A percentile compares a stretch with the other conserved stretches of the same genome.
Evolutionary conservation across 2,329 filamentous ascomycete genomes (phyloP).

Genomic region (Hymenoscyphus scutula): DNA sequence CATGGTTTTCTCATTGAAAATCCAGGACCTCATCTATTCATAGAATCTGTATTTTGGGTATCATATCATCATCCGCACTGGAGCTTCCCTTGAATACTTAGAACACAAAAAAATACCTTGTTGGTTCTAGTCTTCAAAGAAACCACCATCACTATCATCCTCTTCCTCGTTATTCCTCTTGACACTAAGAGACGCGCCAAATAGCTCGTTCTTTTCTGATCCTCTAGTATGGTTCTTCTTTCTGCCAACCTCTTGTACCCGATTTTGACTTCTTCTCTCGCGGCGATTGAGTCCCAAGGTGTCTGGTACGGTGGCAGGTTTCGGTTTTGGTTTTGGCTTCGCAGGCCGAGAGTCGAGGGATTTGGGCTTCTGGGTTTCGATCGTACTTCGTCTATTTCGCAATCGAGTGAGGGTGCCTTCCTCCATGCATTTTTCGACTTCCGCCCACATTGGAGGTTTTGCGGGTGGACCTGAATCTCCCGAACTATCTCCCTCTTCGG

Average conservation of each 20-base stretch:
- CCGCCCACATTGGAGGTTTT: conserved; percentile 61
- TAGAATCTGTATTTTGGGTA: conserved; percentile 13
- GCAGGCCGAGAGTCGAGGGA: conserved; percentile 19
- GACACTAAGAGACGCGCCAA: conserved; percentile 28
- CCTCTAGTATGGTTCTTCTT: conserved; percentile 31
- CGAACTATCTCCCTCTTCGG: conserved; percentile 33
- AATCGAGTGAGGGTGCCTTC: conserved; percentile 44
- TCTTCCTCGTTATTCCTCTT: conserved; percentile 27
- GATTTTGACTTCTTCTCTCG: conserved; percentile 31
- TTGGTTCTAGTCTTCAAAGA: conserved; percentile 48
- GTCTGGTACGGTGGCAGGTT: conserved; percentile 22
- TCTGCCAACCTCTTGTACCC: conserved; percentile 20
- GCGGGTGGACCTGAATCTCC: conserved; percentile 32
- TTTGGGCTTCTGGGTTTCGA: conserved; percentile 17
- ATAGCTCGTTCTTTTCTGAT: conserved; percentile 32
- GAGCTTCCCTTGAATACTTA: not conserved
- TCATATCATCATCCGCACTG: conserved; percentile 19
- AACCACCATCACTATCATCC: conserved; percentile 54
- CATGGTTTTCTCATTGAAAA: conserved; percentile 6
- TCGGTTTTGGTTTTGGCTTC: conserved; percentile 23
- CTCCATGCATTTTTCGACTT: conserved; percentile 63
- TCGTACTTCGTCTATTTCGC: conserved; percentile 27
- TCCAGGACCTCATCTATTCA: conserved; percentile 4
- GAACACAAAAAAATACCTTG: not conserved
- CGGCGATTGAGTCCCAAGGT: conserved; percentile 34